Evolutionary conservation across 345 rosid species (phyloP).

Genomic region (Populus deltoides): DNA sequence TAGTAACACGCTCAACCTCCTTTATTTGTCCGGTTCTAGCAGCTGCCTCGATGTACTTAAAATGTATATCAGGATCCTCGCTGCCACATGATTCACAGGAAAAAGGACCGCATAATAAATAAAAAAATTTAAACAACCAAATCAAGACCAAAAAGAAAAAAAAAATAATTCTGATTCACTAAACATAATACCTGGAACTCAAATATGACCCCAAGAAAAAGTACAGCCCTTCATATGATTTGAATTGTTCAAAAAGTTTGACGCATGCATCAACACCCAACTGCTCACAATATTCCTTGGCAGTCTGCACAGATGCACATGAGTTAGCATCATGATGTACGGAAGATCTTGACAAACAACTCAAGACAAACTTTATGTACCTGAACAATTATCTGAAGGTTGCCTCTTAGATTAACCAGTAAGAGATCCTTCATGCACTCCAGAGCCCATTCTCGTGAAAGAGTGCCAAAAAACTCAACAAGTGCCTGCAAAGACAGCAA

Average conservation of each 20-base stretch:
- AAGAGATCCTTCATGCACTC: constrained; percentile 99
- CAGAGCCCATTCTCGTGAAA: constrained; percentile 97
- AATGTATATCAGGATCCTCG: constrained; percentile 98
- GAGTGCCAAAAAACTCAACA: constrained; percentile 97
- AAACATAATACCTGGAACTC: constrained; percentile 68
- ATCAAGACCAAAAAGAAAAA: neutral
- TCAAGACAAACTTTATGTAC: constrained; percentile 35
- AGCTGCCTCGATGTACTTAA: constrained; percentile 97
- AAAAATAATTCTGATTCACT: neutral
- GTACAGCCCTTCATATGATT: constrained; percentile 96
- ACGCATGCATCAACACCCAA: constrained; percentile 92
- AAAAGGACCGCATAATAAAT: constrained; percentile 6
- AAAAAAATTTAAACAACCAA: neutral
- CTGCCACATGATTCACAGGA: constrained; percentile 35
- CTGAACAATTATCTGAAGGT: constrained; percentile 99
- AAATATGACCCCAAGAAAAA: constrained; percentile 94
- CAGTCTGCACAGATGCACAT: constrained; percentile 50
- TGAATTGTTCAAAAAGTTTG: constrained; percentile 94
- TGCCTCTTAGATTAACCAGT: constrained; percentile 86
- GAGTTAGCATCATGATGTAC: neutral
- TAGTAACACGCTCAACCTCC: constrained; percentile 99
- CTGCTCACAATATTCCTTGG: constrained; percentile 98
- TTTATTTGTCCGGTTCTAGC: constrained; percentile 88
- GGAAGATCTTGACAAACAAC: constrained; percentile 10
- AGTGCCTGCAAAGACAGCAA: constrained; percentile 57